These are phyloP conservation scores for Endotrypanum monterogeii DNA, from an alignment of 208 protist genomes.

Conservation along the genomic window DNA sequence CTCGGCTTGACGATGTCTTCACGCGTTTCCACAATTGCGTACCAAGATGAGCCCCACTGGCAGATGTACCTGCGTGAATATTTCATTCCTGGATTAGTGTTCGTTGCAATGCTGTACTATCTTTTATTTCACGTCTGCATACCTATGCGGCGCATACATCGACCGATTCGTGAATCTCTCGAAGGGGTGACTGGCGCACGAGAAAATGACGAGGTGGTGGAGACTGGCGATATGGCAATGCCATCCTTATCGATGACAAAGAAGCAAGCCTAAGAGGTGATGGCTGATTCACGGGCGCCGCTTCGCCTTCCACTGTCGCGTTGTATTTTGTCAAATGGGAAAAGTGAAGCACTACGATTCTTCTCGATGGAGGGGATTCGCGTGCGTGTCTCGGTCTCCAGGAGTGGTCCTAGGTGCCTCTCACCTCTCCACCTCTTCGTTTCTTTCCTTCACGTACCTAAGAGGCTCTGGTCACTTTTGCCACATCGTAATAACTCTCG, in stretches of 20 bases:
- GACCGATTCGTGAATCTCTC: conserved; percentile 18
- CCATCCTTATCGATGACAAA: not conserved
- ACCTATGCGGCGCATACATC: conserved; percentile 45
- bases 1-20: not conserved
- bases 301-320: not conserved
- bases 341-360: not conserved
- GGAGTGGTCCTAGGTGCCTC: not conserved
- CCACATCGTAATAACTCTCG: not conserved
- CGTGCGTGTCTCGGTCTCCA: not conserved
- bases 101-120: conserved; percentile 50
- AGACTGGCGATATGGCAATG: not conserved
- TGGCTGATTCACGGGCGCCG: not conserved
- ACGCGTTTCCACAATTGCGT: not conserved
- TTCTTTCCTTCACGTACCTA: not conserved
- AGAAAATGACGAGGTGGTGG: not conserved
- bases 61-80: conserved; percentile 61
- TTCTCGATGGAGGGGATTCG: not conserved
- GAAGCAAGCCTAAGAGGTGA: not conserved
- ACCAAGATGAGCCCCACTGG: conserved; percentile 46
- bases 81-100: conserved; percentile 55
- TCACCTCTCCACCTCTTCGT: not conserved
- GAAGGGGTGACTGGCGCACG: conserved; percentile 3
- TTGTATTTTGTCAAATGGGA: not conserved
- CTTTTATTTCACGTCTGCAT: conserved; percentile 41
- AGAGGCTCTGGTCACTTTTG: not conserved